Evolutionary conservation across 179 eudicot genomes (phyloP), one percentile per base, ranked within the genome.

Genomic region (Monotropa hypopitys): DNA sequence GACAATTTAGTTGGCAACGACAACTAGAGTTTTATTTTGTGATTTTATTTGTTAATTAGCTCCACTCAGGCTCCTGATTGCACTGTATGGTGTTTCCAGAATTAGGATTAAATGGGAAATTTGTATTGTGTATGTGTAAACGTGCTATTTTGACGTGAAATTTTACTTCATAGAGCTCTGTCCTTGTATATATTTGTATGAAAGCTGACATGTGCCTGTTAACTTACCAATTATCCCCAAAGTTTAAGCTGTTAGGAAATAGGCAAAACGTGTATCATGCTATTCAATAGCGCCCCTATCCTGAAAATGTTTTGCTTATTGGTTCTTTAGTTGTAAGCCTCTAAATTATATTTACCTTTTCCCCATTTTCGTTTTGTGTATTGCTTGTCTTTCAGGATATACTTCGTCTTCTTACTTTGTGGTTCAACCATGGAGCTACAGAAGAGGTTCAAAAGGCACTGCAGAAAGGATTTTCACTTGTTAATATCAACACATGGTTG

Each of bases 381-480:
- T 49, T 73, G 78, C 38, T 33, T 62, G 54, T 53, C 35, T 78
- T 82, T 30, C 86, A 93, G 99, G 99, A 95, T 84, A 95, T 95
- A 73, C 91, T 95, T 53, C 99, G 99, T 68, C 98, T 95, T 80
- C 94, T 95, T 57, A 95, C 99, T 51, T 81, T 95, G 78, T 95
- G 98, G 99, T 95, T 93, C 87, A 95, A 95, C 88, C 96, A 95
- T 78, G 99, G 99, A 77, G 86, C 96, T 80, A 93, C 93, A 26
- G 77, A 86, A 23, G 99, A 95, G 77, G 99, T 95, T 84, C 99
- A 93, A 78, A 82, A 51, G 85, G 99, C 99, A 79, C 84, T 95
- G 47, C 90, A 90, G 69, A 89, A 69, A 74, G 98, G 99, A 77
- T 95, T 95, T 88, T 80, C 88, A 21, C 91, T 86, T 81, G 98